Evolutionary conservation across 1,284 basidiomycete species (phyloP).

Genomic region (Cutaneotrichosporon cutaneum): DNA sequence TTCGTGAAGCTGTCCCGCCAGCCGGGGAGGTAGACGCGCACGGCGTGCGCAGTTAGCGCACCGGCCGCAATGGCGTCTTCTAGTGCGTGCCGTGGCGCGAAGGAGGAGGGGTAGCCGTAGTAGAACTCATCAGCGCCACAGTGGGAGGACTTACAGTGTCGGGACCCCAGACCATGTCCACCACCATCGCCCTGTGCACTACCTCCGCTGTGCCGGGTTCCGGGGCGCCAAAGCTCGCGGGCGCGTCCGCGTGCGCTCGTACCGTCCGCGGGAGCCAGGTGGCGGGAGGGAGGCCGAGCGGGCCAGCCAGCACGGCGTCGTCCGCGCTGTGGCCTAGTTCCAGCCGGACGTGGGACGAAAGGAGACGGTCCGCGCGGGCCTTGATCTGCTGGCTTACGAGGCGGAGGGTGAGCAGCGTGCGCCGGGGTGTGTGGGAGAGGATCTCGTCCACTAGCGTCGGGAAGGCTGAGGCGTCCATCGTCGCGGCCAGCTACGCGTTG

Average conservation of each 20-base stretch:
- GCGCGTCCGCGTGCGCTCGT: not conserved
- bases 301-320: not conserved
- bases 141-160: not conserved
- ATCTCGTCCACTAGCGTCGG: not conserved
- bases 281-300: not conserved
- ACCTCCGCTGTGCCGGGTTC: not conserved
- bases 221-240: not conserved
- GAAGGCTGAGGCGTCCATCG: not conserved
- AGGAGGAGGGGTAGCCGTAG: not conserved
- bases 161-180: not conserved
- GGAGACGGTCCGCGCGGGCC: not conserved
- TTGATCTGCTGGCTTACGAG: not conserved
- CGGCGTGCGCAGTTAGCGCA: not conserved
- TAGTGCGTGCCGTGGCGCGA: not conserved
- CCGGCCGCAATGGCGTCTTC: not conserved
- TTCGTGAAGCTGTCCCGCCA: slow-evolving; percentile 6
- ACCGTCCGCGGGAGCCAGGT: not conserved
- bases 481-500: not conserved
- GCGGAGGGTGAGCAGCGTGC: not conserved
- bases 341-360: not conserved
- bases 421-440: not conserved
- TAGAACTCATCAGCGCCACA: not conserved
- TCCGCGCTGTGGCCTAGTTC: not conserved
- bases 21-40: not conserved
- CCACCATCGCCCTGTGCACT: not conserved